Base-by-base conservation (phyloP, 306 rosid genomes). In the Comarum palustre region DNA sequence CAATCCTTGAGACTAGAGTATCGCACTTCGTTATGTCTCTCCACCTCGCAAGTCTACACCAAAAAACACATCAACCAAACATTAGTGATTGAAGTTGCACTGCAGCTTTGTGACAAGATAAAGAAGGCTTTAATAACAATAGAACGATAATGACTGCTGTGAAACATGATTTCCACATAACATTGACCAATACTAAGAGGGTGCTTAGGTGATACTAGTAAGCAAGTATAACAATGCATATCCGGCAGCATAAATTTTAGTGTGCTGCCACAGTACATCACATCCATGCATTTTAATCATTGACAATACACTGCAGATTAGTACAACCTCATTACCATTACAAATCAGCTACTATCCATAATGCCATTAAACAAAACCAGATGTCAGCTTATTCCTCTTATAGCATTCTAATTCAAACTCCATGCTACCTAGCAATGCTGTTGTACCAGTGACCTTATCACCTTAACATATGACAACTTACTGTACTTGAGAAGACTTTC, bases 11-110 rank as follows among this genome's bases (percentile, higher is more conserved):
- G 24, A 61, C 73, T 43, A 34, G 20, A 17, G 24, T 6, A 24
- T 67, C 32, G 73, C 10, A 62, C 62, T 73, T 76, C 81, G 71
- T 80, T 60, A 58, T 4, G 45, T 3, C 60, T 31, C 70, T 71
- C 57, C 38, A 62, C 73, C 79, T 41, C 16, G 64, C 59, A 69
- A 78, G 41, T 64, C 80, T 57, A 63, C 50, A 59, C 74, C 73
- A 66, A 82, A n/a, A 66, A 72, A 42, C 13, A 73, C 64, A 57
- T 32, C 77, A 75, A 62, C 69, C 73, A 69, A 3, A 17, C 41
- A 25, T 83, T 32, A 89, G 84, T 76, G 57, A 47, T 31, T 48
- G 47, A 66, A 68, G 62, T 66, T 75, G 31, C 31, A 29, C n/a
- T 19, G 24, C 36, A 1, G 14, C n/a, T 55, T 34, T 43, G 9